Evolutionary conservation across 1,139 yeast genomes (phyloP).

Genomic region (Geotrichum bryndzae): DNA sequence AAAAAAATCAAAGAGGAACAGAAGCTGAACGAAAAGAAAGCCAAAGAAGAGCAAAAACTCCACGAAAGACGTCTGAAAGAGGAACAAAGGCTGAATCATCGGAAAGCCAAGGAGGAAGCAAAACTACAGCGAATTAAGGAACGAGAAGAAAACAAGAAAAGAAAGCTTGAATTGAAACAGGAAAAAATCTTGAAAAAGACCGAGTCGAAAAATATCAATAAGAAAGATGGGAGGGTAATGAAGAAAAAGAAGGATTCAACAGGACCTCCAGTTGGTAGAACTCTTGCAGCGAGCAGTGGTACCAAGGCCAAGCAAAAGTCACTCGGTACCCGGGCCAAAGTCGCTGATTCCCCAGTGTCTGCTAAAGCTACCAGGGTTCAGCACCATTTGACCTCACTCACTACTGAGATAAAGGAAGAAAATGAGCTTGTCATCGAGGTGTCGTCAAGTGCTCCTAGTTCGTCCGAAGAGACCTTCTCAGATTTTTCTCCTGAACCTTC

Average conservation of each 20-base stretch:
- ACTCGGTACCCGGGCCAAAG: neutral
- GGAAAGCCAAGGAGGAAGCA: neutral
- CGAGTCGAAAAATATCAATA: slow-evolving; percentile 13
- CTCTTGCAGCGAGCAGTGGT: slow-evolving; percentile 14
- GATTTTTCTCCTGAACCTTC: slow-evolving; percentile 9
- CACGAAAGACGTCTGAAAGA: neutral
- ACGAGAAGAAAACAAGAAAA: neutral
- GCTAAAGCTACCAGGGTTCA: neutral
- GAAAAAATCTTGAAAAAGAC: slow-evolving; percentile 16
- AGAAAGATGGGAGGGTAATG: neutral
- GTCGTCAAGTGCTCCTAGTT: neutral
- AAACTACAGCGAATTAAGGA: neutral
- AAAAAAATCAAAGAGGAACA: neutral
- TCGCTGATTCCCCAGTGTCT: neutral
- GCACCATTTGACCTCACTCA: neutral
- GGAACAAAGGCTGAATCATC: neutral
- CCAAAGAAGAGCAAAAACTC: neutral
- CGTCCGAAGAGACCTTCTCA: slow-evolving; percentile 5
- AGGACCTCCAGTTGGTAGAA: neutral
- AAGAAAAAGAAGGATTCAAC: neutral
- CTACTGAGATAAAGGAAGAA: neutral
- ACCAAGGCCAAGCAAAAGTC: slow-evolving; percentile 8
- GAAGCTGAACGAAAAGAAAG: neutral
- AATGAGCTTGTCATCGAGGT: neutral
- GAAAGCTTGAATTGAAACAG: slow-evolving; percentile 4